phyloP scores from a whole-genome alignment of 176 grass and related monocot species.

The Rhipidocladum racemiflorum region DNA sequence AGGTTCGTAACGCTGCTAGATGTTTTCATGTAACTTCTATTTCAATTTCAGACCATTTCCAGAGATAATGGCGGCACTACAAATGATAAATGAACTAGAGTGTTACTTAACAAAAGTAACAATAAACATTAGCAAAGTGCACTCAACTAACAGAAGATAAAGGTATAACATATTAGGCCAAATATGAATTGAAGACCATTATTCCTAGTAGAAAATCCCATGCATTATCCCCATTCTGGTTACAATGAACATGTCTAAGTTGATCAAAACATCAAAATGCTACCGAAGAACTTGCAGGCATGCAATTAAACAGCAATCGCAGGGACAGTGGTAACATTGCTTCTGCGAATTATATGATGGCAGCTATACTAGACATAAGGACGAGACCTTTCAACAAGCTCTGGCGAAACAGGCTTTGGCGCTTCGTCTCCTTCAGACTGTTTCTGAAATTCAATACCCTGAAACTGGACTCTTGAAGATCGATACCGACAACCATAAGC shows the following conservation, averaged over 20 bases:
- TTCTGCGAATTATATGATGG: background rate
- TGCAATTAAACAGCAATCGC: conserved; percentile 24
- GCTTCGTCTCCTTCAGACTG: conserved; percentile 45
- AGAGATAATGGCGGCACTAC: background rate
- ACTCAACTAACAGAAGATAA: background rate
- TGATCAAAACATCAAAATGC: conserved; percentile 26
- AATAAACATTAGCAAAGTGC: background rate
- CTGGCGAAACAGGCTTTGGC: conserved; percentile 19
- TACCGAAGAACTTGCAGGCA: conserved; percentile 25
- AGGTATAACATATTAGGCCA: background rate
- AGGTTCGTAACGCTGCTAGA: background rate
- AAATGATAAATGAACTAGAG: background rate
- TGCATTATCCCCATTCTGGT: conserved; percentile 24
- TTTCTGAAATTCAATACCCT: conserved; percentile 79
- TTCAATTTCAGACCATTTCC: background rate
- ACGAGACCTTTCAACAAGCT: conserved; percentile 46
- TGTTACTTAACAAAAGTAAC: conserved; percentile 18
- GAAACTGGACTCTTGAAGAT: conserved; percentile 83
- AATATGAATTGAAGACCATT: background rate
- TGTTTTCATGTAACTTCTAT: conserved; percentile 7
- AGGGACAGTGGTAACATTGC: background rate
- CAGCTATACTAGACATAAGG: conserved; percentile 41
- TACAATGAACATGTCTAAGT: conserved; percentile 19
- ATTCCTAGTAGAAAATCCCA: background rate
- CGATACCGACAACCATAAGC: conserved; percentile 86